Percentiles rank a stretch among this genome's conserved stretches.
These are phyloP conservation scores for Pestalotiopsis sp. DNA, from an alignment of 2,329 filamentous ascomycete genomes.

Conservation along the genomic window DNA sequence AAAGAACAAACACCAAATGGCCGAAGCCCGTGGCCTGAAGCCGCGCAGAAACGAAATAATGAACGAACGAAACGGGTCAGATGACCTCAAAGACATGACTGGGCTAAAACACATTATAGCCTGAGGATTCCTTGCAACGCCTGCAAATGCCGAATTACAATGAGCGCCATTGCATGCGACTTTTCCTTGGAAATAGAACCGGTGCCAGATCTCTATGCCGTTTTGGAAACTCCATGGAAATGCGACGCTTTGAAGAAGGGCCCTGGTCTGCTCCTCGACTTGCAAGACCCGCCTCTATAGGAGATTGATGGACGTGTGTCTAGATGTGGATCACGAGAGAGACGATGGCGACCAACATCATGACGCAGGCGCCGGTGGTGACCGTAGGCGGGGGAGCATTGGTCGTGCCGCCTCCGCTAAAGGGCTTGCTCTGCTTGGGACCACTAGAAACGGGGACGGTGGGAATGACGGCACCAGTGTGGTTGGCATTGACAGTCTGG, in stretches of 20 bases:
- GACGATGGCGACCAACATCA: constrained; percentile 21
- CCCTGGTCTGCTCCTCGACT: not conserved
- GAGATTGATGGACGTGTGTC: not conserved
- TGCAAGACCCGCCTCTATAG: not conserved
- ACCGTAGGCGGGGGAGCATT: not conserved
- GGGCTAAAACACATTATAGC: not conserved
- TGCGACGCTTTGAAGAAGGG: not conserved
- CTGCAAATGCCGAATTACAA: not conserved
- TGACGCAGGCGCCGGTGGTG: constrained; percentile 15
- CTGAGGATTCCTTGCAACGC: not conserved
- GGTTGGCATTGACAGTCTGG: not conserved
- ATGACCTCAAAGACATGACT: not conserved
- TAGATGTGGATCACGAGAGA: not conserved
- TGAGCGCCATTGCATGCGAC: not conserved
- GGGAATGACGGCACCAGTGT: constrained; percentile 4
- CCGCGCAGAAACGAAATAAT: not conserved
- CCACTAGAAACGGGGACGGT: not conserved
- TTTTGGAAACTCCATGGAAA: not conserved
- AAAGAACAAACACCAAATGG: not conserved
- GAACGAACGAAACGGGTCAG: not conserved
- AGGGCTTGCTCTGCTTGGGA: not conserved
- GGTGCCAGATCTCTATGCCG: not conserved
- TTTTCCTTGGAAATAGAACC: not conserved
- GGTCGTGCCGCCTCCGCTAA: not conserved
- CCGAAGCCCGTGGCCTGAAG: not conserved